Evolutionary conservation across 441 rosid genomes (phyloP).

Genomic region (Cnidoscolus chayamansa): DNA sequence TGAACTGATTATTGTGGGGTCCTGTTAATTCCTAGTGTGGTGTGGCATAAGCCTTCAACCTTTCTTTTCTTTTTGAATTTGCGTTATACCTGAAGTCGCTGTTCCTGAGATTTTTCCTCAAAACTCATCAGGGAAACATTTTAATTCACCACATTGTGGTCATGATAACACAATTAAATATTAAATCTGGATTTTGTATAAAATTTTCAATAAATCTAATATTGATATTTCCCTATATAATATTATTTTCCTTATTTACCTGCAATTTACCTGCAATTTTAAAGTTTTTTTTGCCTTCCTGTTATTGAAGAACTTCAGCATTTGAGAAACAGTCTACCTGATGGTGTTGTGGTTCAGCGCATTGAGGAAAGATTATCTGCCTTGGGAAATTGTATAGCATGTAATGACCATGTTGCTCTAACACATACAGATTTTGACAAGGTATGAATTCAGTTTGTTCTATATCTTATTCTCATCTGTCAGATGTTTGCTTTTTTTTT

Average conservation of each 20-base stretch:
- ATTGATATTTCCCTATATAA: not conserved
- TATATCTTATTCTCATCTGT: not conserved
- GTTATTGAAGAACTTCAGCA: slow-evolving; percentile 73
- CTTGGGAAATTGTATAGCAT: slow-evolving; percentile 86
- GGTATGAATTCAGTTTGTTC: slow-evolving; percentile 35
- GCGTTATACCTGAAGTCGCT: not conserved
- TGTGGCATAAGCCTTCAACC: not conserved
- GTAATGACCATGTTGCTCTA: slow-evolving; percentile 94
- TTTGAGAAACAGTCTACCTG: slow-evolving; percentile 90
- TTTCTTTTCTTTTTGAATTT: not conserved
- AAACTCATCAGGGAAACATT: too few relatives aligned
- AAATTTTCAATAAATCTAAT: not conserved
- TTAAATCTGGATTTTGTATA: not conserved
- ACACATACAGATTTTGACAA: slow-evolving; percentile 83
- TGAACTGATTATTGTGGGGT: not conserved
- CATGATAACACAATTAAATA: not conserved
- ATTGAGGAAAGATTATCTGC: slow-evolving; percentile 87
- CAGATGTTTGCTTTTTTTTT: not conserved
- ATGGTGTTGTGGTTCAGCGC: slow-evolving; percentile 80
- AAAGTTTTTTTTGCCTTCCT: slow-evolving; percentile 5
- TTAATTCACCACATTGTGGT: not conserved
- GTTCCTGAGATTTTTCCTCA: not conserved
- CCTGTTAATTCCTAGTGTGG: too few relatives aligned
- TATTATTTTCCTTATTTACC: not conserved
- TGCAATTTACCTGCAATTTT: not conserved